Percentiles rank a stretch among this genome's conserved stretches.
These are phyloP conservation scores for Pichia sp. DNA, from an alignment of 1,139 yeast species.

Conservation along the genomic window DNA sequence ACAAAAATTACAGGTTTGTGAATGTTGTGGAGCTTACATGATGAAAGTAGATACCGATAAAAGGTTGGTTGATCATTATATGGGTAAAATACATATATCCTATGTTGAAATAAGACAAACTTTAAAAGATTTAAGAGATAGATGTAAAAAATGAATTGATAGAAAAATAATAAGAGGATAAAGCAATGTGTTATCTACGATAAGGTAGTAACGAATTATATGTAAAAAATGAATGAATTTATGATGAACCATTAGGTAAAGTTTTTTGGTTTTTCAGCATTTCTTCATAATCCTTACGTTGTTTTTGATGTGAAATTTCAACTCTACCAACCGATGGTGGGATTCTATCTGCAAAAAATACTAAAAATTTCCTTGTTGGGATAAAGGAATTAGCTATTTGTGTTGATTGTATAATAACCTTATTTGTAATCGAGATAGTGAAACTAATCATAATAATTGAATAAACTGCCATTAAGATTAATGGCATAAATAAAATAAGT, in stretches of 20 bases:
- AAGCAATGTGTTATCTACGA: not conserved
- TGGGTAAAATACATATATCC: constrained; percentile 82
- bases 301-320: constrained; percentile 15
- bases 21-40: constrained; percentile 84
- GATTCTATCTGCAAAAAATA: constrained; percentile 24
- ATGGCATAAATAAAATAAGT: constrained; percentile 3
- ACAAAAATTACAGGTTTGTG: constrained; percentile 88
- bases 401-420: not conserved
- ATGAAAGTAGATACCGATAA: constrained; percentile 85
- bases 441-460: constrained; percentile 1
- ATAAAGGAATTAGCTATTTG: not conserved
- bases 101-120: constrained; percentile 69
- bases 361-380: constrained; percentile 17
- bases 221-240: not conserved
- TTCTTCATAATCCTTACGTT: not conserved
- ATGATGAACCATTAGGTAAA: not conserved
- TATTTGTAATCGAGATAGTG: not conserved
- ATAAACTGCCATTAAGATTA: constrained; percentile 3
- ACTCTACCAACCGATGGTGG: constrained; percentile 29
- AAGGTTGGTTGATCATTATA: constrained; percentile 84
- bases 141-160: constrained; percentile 17
- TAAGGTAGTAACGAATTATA: not conserved
- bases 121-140: constrained; percentile 42
- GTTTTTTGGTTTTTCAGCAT: not conserved
- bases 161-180: not conserved